Percentiles rank a stretch among this genome's conserved stretches.
Evolutionary conservation across 1,284 basidiomycete species (phyloP).

Genomic region (Tilletia walkeri): DNA sequence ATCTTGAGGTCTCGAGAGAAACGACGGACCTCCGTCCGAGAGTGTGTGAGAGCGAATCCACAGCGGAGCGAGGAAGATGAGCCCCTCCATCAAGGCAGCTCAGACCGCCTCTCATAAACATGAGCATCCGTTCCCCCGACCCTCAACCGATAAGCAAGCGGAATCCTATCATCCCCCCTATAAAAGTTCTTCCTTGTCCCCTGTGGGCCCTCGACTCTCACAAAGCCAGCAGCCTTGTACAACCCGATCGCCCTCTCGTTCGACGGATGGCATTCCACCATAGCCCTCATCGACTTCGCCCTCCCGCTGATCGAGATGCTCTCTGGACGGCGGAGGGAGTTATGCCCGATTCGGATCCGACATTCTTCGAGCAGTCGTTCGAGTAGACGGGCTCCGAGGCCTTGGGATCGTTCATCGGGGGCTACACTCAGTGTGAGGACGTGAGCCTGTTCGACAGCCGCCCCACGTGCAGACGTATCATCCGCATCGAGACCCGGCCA

Average conservation of each 20-base stretch:
- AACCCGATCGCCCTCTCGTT: constrained; percentile 35
- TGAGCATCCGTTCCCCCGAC: constrained; percentile 43
- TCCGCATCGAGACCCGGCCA: constrained; percentile 24
- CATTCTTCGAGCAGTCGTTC: constrained; percentile 34
- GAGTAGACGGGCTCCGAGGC: constrained; percentile 39
- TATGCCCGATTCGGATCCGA: constrained; percentile 21
- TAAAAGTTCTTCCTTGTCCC: constrained; percentile 33
- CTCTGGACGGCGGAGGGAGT: neutral
- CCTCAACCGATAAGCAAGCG: constrained; percentile 29
- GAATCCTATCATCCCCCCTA: constrained; percentile 40
- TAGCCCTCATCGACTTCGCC: constrained; percentile 4
- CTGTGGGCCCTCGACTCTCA: constrained; percentile 15
- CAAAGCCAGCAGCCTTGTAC: constrained; percentile 34
- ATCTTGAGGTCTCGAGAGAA: too few species aligned
- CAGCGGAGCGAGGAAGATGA: too few species aligned
- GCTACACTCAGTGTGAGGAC: constrained; percentile 40
- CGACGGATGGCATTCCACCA: constrained; percentile 42
- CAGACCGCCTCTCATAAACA: constrained; percentile 26
- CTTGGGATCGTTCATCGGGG: constrained; percentile 40
- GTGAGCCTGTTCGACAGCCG: constrained; percentile 31
- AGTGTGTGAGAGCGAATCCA: too few species aligned
- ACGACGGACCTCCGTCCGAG: too few species aligned
- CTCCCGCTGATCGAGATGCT: constrained; percentile 13
- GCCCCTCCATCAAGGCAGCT: constrained; percentile 1
- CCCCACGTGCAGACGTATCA: neutral